phyloP scores from a whole-genome alignment of 2,329 filamentous ascomycete genomes.

The Huntiella omanensis region DNA sequence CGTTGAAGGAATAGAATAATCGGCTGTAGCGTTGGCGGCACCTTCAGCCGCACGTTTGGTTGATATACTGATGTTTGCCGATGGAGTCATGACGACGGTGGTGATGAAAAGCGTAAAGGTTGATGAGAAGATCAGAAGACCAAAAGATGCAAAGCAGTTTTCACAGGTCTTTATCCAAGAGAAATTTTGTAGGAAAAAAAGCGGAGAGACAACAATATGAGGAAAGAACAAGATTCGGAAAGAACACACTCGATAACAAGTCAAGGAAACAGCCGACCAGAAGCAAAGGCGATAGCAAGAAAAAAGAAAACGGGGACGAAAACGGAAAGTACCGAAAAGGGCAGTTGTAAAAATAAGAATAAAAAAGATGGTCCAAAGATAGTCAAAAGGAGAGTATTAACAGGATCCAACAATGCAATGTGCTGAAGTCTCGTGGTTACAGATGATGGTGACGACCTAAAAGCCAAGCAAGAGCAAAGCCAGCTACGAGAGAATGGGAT shows the following conservation, averaged over 20 bases:
- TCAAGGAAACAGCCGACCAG: background rate
- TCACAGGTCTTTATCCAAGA: too few species aligned
- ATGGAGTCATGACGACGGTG: constrained; percentile 4
- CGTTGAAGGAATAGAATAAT: constrained; percentile 5
- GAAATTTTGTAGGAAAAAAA: background rate
- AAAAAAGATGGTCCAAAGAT: background rate
- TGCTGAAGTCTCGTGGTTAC: background rate
- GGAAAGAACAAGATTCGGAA: background rate
- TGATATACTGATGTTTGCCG: constrained; percentile 5
- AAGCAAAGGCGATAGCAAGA: background rate
- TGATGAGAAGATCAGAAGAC: background rate
- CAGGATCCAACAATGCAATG: too few species aligned
- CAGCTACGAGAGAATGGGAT: constrained; percentile 4
- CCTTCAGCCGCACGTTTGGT: constrained; percentile 5
- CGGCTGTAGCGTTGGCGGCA: background rate
- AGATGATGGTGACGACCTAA: constrained; percentile 3
- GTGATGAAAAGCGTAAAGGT: background rate
- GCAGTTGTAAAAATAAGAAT: background rate
- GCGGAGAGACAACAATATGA: background rate
- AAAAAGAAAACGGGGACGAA: background rate
- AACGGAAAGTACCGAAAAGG: background rate
- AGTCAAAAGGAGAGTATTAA: too few species aligned
- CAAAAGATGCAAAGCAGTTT: background rate
- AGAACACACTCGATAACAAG: background rate
- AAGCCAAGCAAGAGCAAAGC: constrained; percentile 5